phyloP scores from a whole-genome alignment of 1,284 basidiomycete genomes.

The Cerioporus squamosus region DNA sequence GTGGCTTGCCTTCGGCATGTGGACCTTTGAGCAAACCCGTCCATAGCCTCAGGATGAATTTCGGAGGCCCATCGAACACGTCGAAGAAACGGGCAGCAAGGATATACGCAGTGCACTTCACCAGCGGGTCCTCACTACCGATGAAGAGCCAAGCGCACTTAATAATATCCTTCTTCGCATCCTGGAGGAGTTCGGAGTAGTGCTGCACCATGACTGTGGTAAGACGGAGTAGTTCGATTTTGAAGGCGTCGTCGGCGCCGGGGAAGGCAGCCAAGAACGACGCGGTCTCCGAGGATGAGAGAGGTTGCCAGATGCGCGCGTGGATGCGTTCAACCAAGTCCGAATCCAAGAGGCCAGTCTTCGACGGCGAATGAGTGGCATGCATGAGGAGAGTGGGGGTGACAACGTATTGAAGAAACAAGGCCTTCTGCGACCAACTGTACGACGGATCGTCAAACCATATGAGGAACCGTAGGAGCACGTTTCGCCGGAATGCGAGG shows the following conservation, averaged over 20 bases:
- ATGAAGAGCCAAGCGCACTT: slow-evolving; percentile 95
- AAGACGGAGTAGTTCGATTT: slow-evolving; percentile 91
- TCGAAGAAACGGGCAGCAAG: slow-evolving; percentile 95
- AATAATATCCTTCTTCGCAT: slow-evolving; percentile 93
- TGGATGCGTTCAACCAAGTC: slow-evolving; percentile 77
- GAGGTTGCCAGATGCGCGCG: slow-evolving; percentile 80
- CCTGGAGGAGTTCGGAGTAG: slow-evolving; percentile 78
- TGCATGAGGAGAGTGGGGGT: slow-evolving; percentile 89
- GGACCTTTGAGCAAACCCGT: slow-evolving; percentile 88
- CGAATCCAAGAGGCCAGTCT: slow-evolving; percentile 67
- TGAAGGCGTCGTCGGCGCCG: slow-evolving; percentile 80
- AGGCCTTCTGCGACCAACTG: slow-evolving; percentile 83
- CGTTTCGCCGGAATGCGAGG: slow-evolving; percentile 75
- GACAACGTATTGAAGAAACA: slow-evolving; percentile 86
- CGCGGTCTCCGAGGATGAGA: slow-evolving; percentile 70
- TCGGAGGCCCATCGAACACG: slow-evolving; percentile 88
- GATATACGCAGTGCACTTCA: slow-evolving; percentile 94
- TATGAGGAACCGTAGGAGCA: slow-evolving; percentile 85
- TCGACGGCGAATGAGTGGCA: slow-evolving; percentile 56
- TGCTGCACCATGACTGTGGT: slow-evolving; percentile 91
- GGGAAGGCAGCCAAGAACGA: slow-evolving; percentile 58
- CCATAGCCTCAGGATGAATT: slow-evolving; percentile 96
- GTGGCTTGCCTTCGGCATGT: slow-evolving; percentile 79
- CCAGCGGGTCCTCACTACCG: slow-evolving; percentile 84
- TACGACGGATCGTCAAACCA: slow-evolving; percentile 78